Conservation (phyloP, 192 early-diverging fungal species). For the Podila clonocystis region DNA sequence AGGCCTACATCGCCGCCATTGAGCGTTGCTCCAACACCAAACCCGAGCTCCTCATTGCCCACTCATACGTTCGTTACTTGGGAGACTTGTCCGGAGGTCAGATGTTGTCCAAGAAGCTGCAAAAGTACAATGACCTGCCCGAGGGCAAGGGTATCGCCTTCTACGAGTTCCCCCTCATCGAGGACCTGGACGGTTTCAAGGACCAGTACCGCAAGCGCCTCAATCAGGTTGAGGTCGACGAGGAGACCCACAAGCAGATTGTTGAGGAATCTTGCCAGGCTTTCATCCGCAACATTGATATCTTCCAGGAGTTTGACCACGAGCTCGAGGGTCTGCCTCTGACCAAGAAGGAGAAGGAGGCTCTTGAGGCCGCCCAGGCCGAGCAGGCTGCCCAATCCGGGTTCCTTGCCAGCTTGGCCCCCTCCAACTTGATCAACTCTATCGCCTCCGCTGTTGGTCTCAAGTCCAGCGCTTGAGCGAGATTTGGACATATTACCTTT, state of each 20-base stretch:
- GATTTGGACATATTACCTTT: background rate
- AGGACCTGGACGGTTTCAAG: slow-evolving; percentile 59
- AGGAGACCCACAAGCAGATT: slow-evolving; percentile 10
- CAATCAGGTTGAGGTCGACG: slow-evolving; percentile 54
- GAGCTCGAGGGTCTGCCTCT: slow-evolving; percentile 18
- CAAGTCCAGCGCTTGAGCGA: background rate
- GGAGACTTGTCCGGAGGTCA: slow-evolving; percentile 68
- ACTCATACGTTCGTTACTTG: slow-evolving; percentile 63
- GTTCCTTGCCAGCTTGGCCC: background rate
- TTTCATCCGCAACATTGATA: slow-evolving; percentile 24
- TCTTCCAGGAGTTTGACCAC: slow-evolving; percentile 40
- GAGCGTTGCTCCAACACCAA: slow-evolving; percentile 29
- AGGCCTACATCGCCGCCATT: slow-evolving; percentile 57
- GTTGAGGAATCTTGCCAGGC: slow-evolving; percentile 25
- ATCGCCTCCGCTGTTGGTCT: slow-evolving; percentile 7
- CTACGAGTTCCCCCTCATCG: slow-evolving; percentile 58
- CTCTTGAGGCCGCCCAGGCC: slow-evolving; percentile 10
- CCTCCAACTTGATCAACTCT: background rate
- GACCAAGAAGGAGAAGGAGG: slow-evolving; percentile 16
- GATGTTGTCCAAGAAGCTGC: slow-evolving; percentile 55
- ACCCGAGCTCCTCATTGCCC: slow-evolving; percentile 61
- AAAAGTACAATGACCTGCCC: slow-evolving; percentile 51
- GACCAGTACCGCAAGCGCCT: slow-evolving; percentile 58
- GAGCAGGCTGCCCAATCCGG: background rate
- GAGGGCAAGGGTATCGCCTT: slow-evolving; percentile 56